These are phyloP conservation scores for Aspergillus asperescens DNA, from an alignment of 495 filamentous ascomycete species.

Conservation along the genomic window DNA sequence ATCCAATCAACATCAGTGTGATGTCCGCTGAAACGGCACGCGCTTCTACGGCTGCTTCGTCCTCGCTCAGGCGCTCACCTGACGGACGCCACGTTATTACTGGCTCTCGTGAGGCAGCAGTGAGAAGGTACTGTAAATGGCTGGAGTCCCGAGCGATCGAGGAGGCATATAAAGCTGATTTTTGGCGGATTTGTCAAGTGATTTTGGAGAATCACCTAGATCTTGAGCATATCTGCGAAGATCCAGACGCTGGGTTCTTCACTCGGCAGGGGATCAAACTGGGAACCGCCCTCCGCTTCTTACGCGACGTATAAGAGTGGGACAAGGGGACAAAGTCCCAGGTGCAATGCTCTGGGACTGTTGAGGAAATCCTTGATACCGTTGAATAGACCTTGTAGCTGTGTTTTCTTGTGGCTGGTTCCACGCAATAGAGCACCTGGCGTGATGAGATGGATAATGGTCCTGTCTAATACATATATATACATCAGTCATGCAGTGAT, in stretches of 20 bases:
- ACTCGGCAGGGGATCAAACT: slow-evolving; percentile 21
- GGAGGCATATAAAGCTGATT: slow-evolving; percentile 21
- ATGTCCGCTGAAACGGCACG: background rate
- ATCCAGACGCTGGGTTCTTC: slow-evolving; percentile 18
- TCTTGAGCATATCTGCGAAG: slow-evolving; percentile 19
- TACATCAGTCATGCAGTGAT: no score
- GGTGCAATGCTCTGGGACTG: no score
- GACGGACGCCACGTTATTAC: background rate
- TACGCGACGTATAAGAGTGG: slow-evolving; percentile 25
- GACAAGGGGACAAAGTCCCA: no score
- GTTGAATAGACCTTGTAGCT: no score
- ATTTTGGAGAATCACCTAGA: slow-evolving; percentile 18
- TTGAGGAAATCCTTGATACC: no score
- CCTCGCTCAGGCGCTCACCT: background rate
- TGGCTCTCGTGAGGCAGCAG: background rate
- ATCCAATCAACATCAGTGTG: background rate
- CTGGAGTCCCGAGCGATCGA: slow-evolving; percentile 19
- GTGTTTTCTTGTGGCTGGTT: no score
- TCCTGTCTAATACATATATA: no score
- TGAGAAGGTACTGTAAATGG: slow-evolving; percentile 20
- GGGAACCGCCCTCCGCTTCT: slow-evolving; percentile 22
- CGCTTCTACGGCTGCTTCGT: background rate
- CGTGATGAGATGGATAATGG: no score
- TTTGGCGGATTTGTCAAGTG: slow-evolving; percentile 17
- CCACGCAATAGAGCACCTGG: no score